Evolutionary conservation across 768 basidiomycete species (phyloP).

Genomic region (Mycena venus): DNA sequence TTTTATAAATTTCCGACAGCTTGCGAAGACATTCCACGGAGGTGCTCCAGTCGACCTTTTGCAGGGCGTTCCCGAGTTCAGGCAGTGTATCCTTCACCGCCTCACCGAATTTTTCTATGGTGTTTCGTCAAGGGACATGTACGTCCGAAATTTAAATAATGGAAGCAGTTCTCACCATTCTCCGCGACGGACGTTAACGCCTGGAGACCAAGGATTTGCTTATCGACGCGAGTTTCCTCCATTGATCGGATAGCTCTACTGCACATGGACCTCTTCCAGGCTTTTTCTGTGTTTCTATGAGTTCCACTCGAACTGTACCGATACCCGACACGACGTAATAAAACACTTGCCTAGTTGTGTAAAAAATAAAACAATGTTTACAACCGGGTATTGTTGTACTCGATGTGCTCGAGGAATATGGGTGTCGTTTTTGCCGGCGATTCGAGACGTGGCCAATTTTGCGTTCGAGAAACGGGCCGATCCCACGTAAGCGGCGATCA

Average conservation of each 20-base stretch:
- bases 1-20: neutral
- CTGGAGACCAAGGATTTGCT: neutral
- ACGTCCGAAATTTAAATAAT: no score
- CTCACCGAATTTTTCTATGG: neutral
- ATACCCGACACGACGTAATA: neutral
- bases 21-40: neutral
- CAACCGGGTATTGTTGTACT: neutral
- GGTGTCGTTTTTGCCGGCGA: neutral
- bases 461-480: neutral
- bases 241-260: neutral
- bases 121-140: no score
- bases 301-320: neutral
- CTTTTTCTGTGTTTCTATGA: neutral
- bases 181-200: neutral
- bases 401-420: neutral
- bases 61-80: neutral
- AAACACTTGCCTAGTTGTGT: neutral
- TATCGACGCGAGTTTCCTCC: neutral
- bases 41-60: neutral
- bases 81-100: neutral
- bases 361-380: neutral
- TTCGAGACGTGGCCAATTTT: neutral
- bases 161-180: slow-evolving; percentile 4
- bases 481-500: neutral
- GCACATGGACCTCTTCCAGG: slow-evolving; percentile 1